Base-by-base conservation (phyloP, 116 monocot species). In the Phalaenopsis hybrid region DNA sequence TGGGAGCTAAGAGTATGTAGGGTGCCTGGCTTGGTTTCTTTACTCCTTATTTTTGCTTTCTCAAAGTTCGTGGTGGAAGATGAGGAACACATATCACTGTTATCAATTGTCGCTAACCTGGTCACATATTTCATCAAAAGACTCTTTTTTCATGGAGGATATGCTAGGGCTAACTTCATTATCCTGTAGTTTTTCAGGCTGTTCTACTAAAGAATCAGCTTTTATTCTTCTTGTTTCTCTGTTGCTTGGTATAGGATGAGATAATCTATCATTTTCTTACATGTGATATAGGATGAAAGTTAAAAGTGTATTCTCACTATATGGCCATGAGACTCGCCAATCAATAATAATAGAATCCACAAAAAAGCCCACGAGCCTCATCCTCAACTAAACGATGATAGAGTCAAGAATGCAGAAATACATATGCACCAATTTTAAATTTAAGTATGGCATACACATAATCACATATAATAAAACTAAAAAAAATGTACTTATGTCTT, bases 221-320 rank as follows among this genome's bases (percentile, higher is more conserved):
- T 76, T 50, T 15, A 85, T 85, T 55, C 82, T 90, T 77, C 87
- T 94, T 63, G 23, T 63, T 61, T 91, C 86, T 77, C 43, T 81
- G 15, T 58, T 86, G 46, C 88, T 89, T 79, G 90, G 85, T 18
- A 84, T 90, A 72, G 91, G 77, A 50, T 83, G 57, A 77, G 88
- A 90, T 23, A 88, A 85, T 25, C 93, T 85, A 44, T 79, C n/a
- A 55, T 55, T 61, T 43, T 31, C 72, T 78, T 11, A 43, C 72
- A 69, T 83, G 51, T 23, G 77, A 77, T 59, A 85, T 70, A 25
- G 84, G 82, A 78, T 76, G 79, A 17, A 89, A 82, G 69, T 81
- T 65, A 78, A 86, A 86, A 41, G 80, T 81, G 86, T 85, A 89
- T 5, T 92, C 0, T 31, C 31, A 31, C 31, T 31, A 31, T 31